Base-by-base conservation (phyloP, 2,329 filamentous ascomycete species). In the Emmonsiellopsis sp. region DNA sequence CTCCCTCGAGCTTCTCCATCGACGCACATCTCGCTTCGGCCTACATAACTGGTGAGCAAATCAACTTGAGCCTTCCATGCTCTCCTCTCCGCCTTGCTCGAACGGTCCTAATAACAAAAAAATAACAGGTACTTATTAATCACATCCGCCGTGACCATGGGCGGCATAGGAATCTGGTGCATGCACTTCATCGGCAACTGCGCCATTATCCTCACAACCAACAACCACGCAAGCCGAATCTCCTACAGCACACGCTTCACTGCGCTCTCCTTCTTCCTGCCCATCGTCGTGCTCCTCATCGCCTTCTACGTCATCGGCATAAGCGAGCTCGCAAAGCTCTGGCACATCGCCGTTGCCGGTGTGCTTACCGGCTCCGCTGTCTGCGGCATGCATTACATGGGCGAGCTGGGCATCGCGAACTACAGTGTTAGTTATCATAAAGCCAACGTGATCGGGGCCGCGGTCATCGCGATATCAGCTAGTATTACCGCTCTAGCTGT, bases 121-220 rank as follows among this genome's bases (percentile, higher is more conserved):
- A 45, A 54, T 38, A 1, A 13, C 57, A 85, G 83, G 71, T 75
- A 84, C 57, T 73, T 87, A 1, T 74, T 89, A 2, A 61, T 83
- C 10, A 79, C 79, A 37, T 80, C 85, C 5, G 81, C 85, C 4
- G 72, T 87, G 30, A 80, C 82, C 2, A 88, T 89, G 85, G 86
- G 86, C 7, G 85, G 84, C 2, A 82, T 89, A 56, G 76, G 84
- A 40, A 87, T 87, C 55, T 89, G 84, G 85, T 85, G 80, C 62
- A 87, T 87, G 86, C 88, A 93, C 66, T 92, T 87, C 63, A 85
- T 93, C 59, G 89, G 88, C 20, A 92, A 93, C 65, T 79, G 86
- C 51, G 88, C 89, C 11, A 86, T 92, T 56, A 74, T 85, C 30
- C 78, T 95, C 15, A 84, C 78, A 40, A 60, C 83, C 58, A 86